Evolutionary conservation across 495 filamentous ascomycete species (phyloP).

Genomic region (Paragyromitra xinjiangensis): DNA sequence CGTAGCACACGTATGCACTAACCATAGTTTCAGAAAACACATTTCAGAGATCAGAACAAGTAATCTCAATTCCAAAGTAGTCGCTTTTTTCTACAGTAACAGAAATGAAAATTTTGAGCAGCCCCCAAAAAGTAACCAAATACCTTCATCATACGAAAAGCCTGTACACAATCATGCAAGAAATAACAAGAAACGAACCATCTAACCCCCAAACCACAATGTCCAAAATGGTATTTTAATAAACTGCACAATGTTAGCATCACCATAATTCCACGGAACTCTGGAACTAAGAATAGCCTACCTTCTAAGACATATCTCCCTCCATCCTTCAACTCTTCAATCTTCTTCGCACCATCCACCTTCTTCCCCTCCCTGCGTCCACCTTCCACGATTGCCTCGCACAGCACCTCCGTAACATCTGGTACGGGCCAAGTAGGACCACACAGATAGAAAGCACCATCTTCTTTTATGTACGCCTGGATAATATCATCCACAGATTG

Average conservation of each 20-base stretch:
- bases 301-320: constrained; percentile 92
- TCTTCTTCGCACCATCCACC: constrained; percentile 89
- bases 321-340: constrained; percentile 94
- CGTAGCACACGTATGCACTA: not conserved
- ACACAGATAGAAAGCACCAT: constrained; percentile 94
- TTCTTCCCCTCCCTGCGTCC: constrained; percentile 75
- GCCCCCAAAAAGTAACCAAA: not conserved
- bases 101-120: constrained; percentile 16
- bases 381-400: constrained; percentile 88
- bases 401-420: constrained; percentile 92
- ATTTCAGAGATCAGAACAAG: not conserved
- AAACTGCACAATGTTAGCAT: constrained; percentile 36
- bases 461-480: constrained; percentile 84
- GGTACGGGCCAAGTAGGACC: constrained; percentile 98
- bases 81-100: constrained; percentile 23
- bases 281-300: constrained; percentile 9
- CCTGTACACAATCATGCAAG: not conserved
- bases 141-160: not conserved
- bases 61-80: constrained; percentile 2
- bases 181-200: not conserved
- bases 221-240: constrained; percentile 22
- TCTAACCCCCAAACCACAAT: constrained; percentile 4
- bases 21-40: not conserved
- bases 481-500: constrained; percentile 85
- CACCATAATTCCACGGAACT: not conserved